phyloP scores from a whole-genome alignment of 1,139 yeast genomes.

The Scheffersomyces illinoinensis region DNA sequence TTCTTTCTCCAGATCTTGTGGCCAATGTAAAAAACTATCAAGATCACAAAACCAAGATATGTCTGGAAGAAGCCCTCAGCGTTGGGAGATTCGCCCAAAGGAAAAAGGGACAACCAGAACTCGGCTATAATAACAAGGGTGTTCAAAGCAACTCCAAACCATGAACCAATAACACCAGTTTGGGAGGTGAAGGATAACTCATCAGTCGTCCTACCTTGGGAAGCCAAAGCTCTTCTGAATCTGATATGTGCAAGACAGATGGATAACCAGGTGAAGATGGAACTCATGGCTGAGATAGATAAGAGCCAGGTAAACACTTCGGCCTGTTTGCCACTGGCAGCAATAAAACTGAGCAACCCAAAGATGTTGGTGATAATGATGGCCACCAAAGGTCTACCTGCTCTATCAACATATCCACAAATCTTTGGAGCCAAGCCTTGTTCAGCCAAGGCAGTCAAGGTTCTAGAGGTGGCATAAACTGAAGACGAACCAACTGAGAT shows the following conservation, averaged over 20 bases:
- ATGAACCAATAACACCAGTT: constrained; percentile 56
- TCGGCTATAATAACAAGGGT: constrained; percentile 55
- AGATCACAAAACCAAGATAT: constrained; percentile 40
- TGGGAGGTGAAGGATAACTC: constrained; percentile 58
- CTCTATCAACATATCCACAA: constrained; percentile 26
- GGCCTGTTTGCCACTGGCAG: constrained; percentile 34
- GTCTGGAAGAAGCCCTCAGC: constrained; percentile 37
- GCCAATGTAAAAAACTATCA: constrained; percentile 37
- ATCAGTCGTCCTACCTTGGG: constrained; percentile 40
- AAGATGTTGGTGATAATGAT: constrained; percentile 28
- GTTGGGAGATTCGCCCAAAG: constrained; percentile 35
- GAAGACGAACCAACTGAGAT: constrained; percentile 44
- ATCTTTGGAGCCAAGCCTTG: constrained; percentile 27
- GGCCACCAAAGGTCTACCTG: constrained; percentile 32
- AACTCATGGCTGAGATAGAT: constrained; percentile 39
- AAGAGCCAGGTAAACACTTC: constrained; percentile 39
- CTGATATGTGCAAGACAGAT: constrained; percentile 39
- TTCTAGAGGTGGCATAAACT: constrained; percentile 28
- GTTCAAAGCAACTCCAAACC: constrained; percentile 48
- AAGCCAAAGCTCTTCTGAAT: constrained; percentile 34
- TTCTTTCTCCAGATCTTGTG: constrained; percentile 44
- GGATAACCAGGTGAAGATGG: constrained; percentile 43
- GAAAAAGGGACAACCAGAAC: constrained; percentile 46
- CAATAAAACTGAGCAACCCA: constrained; percentile 29
- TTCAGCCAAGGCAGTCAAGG: constrained; percentile 24